These are phyloP conservation scores for Fraxinus latifolia DNA, from an alignment of 305 asterid genomes.

Conservation along the genomic window DNA sequence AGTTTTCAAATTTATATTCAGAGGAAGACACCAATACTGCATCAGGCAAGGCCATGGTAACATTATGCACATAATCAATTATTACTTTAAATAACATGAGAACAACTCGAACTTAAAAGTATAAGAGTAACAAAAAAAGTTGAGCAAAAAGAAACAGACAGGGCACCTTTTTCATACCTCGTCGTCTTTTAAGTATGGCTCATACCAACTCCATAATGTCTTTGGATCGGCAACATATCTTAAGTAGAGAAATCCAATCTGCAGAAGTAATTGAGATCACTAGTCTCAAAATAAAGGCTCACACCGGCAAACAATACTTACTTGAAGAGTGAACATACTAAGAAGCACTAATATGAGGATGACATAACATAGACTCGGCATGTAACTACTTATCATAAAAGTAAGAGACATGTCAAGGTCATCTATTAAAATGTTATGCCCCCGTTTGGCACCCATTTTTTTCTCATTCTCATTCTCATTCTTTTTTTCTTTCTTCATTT, in stretches of 20 bases:
- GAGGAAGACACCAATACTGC: conserved; percentile 16
- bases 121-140: background rate
- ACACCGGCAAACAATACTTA: background rate
- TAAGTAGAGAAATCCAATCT: conserved; percentile 92
- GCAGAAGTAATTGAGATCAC: conserved; percentile 25
- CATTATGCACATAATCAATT: background rate
- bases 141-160: background rate
- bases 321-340: background rate
- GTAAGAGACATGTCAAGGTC: background rate
- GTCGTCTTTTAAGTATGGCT: conserved; percentile 86
- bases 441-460: too few species aligned
- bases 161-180: conserved; percentile 62
- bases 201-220: conserved; percentile 92
- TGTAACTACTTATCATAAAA: background rate
- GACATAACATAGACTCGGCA: background rate
- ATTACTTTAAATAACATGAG: conserved; percentile 3
- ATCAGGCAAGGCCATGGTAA: conserved; percentile 22
- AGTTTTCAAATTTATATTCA: background rate
- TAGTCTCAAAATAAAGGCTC: conserved; percentile 8
- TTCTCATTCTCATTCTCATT: too few species aligned
- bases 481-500: too few species aligned
- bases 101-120: conserved; percentile 14
- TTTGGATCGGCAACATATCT: conserved; percentile 89
- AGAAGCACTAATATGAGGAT: background rate
- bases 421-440: background rate